Percentiles rank a stretch among this genome's conserved stretches.
phyloP scores from a whole-genome alignment of 345 rosid species.

The Linum usitatissimum region DNA sequence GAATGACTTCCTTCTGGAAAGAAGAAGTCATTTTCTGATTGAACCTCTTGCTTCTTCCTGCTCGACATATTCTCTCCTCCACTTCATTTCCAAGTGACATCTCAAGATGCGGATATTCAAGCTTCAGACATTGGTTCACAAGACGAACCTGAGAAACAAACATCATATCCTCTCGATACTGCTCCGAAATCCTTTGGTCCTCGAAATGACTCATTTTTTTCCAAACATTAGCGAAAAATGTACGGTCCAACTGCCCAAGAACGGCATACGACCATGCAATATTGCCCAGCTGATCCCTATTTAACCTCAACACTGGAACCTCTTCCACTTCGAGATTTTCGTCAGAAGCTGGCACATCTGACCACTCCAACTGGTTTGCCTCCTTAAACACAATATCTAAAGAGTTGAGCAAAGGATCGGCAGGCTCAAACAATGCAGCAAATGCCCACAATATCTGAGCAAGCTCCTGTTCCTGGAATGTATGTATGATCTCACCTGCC shows the following conservation, averaged over 20 bases:
- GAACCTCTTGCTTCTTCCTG: conserved; percentile 76
- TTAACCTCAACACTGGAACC: conserved; percentile 45
- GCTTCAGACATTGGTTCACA: conserved; percentile 76
- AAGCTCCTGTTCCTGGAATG: conserved; percentile 73
- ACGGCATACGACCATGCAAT: conserved; percentile 97
- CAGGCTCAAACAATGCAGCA: conserved; percentile 70
- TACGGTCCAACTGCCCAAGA: conserved; percentile 52
- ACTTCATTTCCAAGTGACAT: conserved; percentile 41
- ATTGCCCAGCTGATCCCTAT: conserved; percentile 80
- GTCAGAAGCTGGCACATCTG: conserved; percentile 8
- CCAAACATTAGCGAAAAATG: conserved; percentile 69
- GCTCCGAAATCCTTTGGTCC: conserved; percentile 80
- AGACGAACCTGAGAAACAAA: conserved; percentile 85
- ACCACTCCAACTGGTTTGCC: conserved; percentile 39
- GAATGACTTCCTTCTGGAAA: conserved; percentile 81
- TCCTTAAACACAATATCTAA: conserved; percentile 48
- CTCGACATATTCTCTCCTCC: conserved; percentile 51
- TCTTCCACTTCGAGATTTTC: conserved; percentile 18
- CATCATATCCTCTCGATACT: conserved; percentile 73
- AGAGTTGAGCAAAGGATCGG: conserved; percentile 54
- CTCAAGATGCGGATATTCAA: conserved; percentile 68
- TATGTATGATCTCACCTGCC: conserved; percentile 38
- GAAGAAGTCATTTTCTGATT: conserved; percentile 78
- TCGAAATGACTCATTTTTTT: conserved; percentile 40
- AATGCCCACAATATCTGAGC: conserved; percentile 89